Conservation (phyloP, 2,329 filamentous ascomycete genomes). For the Colletotrichum godetiae region DNA sequence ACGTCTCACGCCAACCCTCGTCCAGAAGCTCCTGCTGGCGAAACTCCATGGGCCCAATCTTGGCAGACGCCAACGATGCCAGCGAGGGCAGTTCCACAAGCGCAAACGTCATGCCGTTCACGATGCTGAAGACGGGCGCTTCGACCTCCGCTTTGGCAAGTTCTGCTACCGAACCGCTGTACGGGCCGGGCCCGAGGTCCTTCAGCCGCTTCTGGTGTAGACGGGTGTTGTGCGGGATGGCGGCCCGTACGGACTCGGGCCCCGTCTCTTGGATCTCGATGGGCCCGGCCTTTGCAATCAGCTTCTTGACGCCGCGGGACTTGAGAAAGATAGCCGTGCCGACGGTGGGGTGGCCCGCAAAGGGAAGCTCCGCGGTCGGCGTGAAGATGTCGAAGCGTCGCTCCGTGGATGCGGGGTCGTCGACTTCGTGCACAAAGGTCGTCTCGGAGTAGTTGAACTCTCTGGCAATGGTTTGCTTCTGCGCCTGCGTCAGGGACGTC, state of each 20-base stretch:
- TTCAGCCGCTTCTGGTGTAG: slow-evolving; percentile 10
- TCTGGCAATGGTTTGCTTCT: slow-evolving; percentile 68
- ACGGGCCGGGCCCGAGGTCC: slow-evolving; percentile 18
- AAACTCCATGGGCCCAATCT: slow-evolving; percentile 48
- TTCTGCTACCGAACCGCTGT: neutral
- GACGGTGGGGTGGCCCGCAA: slow-evolving; percentile 72
- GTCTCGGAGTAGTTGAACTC: slow-evolving; percentile 76
- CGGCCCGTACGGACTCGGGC: slow-evolving; percentile 65
- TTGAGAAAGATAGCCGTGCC: slow-evolving; percentile 65
- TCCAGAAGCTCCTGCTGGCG: slow-evolving; percentile 54
- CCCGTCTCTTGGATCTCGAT: slow-evolving; percentile 55
- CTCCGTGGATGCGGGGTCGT: slow-evolving; percentile 46
- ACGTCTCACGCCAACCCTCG: slow-evolving; percentile 65
- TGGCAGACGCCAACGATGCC: slow-evolving; percentile 63
- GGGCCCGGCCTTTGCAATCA: slow-evolving; percentile 68
- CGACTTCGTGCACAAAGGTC: slow-evolving; percentile 67
- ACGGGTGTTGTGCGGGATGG: slow-evolving; percentile 70
- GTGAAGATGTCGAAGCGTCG: slow-evolving; percentile 71
- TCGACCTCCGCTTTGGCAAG: slow-evolving; percentile 44
- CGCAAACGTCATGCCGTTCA: slow-evolving; percentile 80
- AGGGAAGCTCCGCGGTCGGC: slow-evolving; percentile 63
- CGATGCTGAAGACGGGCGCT: slow-evolving; percentile 70
- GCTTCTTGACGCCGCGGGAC: slow-evolving; percentile 49
- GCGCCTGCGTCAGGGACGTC: slow-evolving; percentile 56
- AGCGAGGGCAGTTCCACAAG: slow-evolving; percentile 71